phyloP scores from a whole-genome alignment of 1,284 basidiomycete genomes.

The Heliocybe sulcata region DNA sequence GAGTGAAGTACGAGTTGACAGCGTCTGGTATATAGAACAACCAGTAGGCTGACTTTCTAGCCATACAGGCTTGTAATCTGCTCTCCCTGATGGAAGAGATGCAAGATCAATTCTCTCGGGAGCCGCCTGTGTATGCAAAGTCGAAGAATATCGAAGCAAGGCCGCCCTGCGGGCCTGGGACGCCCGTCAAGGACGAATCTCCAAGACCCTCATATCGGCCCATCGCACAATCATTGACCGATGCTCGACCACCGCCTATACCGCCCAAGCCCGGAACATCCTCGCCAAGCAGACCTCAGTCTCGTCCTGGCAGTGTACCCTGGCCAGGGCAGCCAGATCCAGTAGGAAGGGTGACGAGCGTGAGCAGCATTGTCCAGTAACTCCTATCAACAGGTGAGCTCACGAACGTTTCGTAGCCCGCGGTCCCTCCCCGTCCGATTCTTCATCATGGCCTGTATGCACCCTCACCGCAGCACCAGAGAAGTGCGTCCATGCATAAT shows the following conservation, averaged over 20 bases:
- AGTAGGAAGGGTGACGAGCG: background rate
- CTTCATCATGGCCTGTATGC: background rate
- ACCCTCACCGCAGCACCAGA: background rate
- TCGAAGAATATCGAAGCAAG: constrained; percentile 28
- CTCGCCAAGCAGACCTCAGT: background rate
- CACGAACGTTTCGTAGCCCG: background rate
- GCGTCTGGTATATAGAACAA: constrained; percentile 7
- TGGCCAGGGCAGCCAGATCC: background rate
- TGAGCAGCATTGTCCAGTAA: background rate
- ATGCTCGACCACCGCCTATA: background rate
- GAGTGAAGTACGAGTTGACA: constrained; percentile 59
- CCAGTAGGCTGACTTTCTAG: constrained; percentile 10
- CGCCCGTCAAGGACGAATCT: background rate
- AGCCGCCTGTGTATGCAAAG: constrained; percentile 90
- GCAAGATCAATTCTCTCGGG: constrained; percentile 75
- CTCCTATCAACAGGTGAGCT: background rate
- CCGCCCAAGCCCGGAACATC: background rate
- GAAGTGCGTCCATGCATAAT: background rate
- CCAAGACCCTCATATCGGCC: background rate
- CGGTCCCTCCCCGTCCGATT: background rate
- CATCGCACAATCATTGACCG: background rate
- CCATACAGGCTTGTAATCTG: constrained; percentile 59
- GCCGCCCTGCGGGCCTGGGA: background rate
- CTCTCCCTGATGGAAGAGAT: constrained; percentile 62
- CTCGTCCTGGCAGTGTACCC: background rate